Conservation (phyloP, 441 rosid species). For the Melianthus villosus region DNA sequence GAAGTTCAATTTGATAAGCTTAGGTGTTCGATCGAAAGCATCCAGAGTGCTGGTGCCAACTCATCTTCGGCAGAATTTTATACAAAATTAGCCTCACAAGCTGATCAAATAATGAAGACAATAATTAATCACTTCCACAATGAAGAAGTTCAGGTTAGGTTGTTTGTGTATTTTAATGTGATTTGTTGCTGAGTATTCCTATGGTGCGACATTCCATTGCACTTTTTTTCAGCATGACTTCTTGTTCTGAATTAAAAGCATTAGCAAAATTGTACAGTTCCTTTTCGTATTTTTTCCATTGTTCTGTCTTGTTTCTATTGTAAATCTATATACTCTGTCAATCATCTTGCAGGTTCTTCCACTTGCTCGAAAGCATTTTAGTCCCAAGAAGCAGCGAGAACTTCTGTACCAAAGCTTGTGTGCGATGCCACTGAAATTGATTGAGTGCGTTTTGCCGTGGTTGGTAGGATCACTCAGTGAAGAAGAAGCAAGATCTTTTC, state of each 20-base stretch:
- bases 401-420: slow-evolving; percentile 62
- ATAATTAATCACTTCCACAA: slow-evolving; percentile 51
- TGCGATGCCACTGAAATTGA: slow-evolving; percentile 61
- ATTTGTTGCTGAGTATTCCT: neutral
- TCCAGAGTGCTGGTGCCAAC: slow-evolving; percentile 41
- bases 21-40: slow-evolving; percentile 38
- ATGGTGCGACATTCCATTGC: too few relatives aligned
- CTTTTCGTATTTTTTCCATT: neutral
- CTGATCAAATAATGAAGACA: slow-evolving; percentile 47
- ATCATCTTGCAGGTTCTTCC: slow-evolving; percentile 52
- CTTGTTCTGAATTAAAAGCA: too few relatives aligned
- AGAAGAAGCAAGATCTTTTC: slow-evolving; percentile 43
- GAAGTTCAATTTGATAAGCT: slow-evolving; percentile 44
- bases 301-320: too few relatives aligned
- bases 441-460: slow-evolving; percentile 68
- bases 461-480: slow-evolving; percentile 39
- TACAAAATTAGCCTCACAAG: slow-evolving; percentile 37
- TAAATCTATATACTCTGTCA: too few relatives aligned
- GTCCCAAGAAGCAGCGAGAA: slow-evolving; percentile 50
- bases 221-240: too few relatives aligned
- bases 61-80: slow-evolving; percentile 42
- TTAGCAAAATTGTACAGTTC: too few relatives aligned
- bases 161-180: neutral
- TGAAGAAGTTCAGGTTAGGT: slow-evolving; percentile 53
- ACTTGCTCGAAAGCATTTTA: slow-evolving; percentile 58